Percentiles rank a stretch among this genome's conserved stretches.
phyloP scores from a whole-genome alignment of 106 monocot genomes.

The Dendrobium officinale region DNA sequence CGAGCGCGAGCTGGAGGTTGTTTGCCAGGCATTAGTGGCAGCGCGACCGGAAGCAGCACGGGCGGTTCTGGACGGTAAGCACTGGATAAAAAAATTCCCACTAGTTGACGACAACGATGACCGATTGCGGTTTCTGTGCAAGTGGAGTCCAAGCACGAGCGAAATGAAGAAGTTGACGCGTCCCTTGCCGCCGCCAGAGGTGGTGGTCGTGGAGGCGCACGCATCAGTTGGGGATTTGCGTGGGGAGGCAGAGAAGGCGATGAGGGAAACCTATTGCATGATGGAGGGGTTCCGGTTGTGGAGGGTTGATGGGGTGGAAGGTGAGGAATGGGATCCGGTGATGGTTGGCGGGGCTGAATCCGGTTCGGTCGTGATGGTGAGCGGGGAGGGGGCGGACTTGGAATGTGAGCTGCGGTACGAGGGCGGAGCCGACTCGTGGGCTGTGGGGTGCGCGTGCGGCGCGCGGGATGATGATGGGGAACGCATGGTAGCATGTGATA shows the following conservation, averaged over 20 bases:
- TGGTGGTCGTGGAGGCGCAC: constrained; percentile 64
- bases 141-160: constrained; percentile 39
- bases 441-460: constrained; percentile 72
- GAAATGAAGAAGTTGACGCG: constrained; percentile 25
- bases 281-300: constrained; percentile 38
- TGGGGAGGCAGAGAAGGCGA: constrained; percentile 46
- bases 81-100: constrained; percentile 67
- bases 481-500: constrained; percentile 94
- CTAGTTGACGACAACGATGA: constrained; percentile 78
- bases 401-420: constrained; percentile 43
- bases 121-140: constrained; percentile 47
- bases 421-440: constrained; percentile 63
- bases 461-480: constrained; percentile 93
- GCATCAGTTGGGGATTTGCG: constrained; percentile 65
- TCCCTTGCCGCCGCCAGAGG: constrained; percentile 33
- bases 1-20: constrained; percentile 32
- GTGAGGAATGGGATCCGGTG: constrained; percentile 72
- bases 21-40: constrained; percentile 34
- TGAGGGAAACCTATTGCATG: constrained; percentile 72
- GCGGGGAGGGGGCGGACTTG: constrained; percentile 44
- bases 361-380: constrained; percentile 40
- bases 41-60: constrained; percentile 25
- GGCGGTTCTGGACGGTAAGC: constrained; percentile 54
- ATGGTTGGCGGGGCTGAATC: constrained; percentile 73
- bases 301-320: constrained; percentile 39